Base-by-base conservation (phyloP, 768 basidiomycete species). In the Trametes coccinea region DNA sequence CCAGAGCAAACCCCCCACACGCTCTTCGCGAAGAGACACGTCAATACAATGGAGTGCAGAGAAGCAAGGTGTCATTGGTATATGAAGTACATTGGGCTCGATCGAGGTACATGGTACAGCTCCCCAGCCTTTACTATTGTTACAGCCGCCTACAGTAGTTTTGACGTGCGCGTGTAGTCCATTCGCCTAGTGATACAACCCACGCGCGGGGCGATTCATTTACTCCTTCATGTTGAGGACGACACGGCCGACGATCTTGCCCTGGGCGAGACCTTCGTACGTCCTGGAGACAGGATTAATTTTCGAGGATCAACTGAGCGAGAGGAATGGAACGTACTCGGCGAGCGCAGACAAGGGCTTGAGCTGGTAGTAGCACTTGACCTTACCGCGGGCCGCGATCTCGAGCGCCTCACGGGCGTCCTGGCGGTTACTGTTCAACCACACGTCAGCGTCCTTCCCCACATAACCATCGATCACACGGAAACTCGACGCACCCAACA, bases 361-460 rank as follows among this genome's bases (percentile, higher is more conserved):
- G 51, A 75, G 51, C 44, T 64, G 71, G 64, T 78, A 88, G 65
- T 78, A 78, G 60, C 85, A 84, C 70, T 84, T 88, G 56, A 93
- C 88, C 54, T 83, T 82, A 13, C 90, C 91, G 37, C 77, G 70
- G 0, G 86, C 81, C 0, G 92, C 93, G 50, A 95, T 86, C 2
- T 84, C 82, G 46, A 95, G 75, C 0, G 94, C 90, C 73, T 96
- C 93, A 9, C 82, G 72, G 2, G 92, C 86, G 69, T 95, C 94
- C 73, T 93, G 92, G 41, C 90, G 84, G 73, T 92, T 93, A 1
- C 90, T 86, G 13, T 81, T 77, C 56, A 80, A 81, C 2, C 81
- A 83, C 8, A 22, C 22, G 22, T 22, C 22, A 22, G 22, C 22
- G 22, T 22, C 22, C 22, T 22, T 22, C 22, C 22, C 22, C 22